Conservation (phyloP, 2,329 filamentous ascomycete species). For the Beauveria sp. region DNA sequence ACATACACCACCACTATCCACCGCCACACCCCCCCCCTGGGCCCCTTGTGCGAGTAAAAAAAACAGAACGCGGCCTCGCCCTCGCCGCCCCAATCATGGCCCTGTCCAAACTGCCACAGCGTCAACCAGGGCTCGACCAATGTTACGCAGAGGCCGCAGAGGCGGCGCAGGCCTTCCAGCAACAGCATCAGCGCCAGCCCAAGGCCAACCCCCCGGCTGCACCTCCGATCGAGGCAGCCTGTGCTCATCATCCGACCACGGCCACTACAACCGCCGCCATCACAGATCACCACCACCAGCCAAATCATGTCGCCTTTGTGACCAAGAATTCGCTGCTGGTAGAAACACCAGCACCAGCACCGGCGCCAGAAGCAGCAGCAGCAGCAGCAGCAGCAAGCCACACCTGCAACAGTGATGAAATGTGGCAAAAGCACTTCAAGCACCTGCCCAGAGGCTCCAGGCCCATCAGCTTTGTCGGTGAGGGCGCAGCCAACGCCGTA, state of each 20-base stretch:
- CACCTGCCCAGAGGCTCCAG: constrained; percentile 26
- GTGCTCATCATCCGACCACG: not conserved
- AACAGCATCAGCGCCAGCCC: constrained; percentile 4
- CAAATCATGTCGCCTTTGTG: constrained; percentile 16
- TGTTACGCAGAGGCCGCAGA: not conserved
- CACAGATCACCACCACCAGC: not conserved
- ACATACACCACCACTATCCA: not conserved
- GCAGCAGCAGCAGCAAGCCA: not conserved
- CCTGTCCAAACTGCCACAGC: constrained; percentile 4
- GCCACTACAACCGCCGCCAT: not conserved
- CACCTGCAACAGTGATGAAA: not conserved
- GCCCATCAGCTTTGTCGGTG: constrained; percentile 41
- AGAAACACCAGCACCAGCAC: not conserved
- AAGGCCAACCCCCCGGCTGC: constrained; percentile 18
- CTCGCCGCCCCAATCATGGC: constrained; percentile 8
- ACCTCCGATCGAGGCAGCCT: constrained; percentile 8
- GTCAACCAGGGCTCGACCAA: not conserved
- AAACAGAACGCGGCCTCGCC: not conserved
- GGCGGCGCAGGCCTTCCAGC: not conserved
- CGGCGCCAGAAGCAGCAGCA: too few species aligned
- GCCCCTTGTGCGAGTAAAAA: not conserved
- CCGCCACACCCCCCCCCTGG: not conserved
- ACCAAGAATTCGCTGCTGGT: not conserved
- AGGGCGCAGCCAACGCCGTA: constrained; percentile 73
- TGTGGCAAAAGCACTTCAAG: constrained; percentile 18